These are phyloP conservation scores for Rhinocladiella mackenziei DNA, from an alignment of 2,329 filamentous ascomycete species.

Conservation along the genomic window DNA sequence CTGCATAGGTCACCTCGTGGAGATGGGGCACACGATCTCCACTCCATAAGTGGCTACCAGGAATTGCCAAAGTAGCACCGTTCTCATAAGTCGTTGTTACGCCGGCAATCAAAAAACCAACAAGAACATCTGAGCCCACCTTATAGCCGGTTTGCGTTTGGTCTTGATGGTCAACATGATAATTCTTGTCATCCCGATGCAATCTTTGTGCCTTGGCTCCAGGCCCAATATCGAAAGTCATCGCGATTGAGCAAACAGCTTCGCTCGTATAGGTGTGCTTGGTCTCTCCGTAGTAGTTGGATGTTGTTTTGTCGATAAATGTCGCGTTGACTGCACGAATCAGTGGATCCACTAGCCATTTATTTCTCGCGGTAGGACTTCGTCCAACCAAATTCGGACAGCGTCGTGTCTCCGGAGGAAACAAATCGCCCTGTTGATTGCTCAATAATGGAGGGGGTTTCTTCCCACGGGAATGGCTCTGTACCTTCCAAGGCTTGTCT, in stretches of 20 bases:
- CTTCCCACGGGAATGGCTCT: conserved; percentile 28
- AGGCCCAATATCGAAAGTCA: conserved; percentile 36
- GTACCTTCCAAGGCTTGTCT: conserved; percentile 25
- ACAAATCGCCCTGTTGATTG: conserved; percentile 4
- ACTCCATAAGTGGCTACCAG: conserved; percentile 30
- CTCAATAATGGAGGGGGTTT: conserved; percentile 30
- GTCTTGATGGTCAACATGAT: conserved; percentile 33
- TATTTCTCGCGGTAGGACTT: conserved; percentile 36
- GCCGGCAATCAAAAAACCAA: conserved; percentile 5
- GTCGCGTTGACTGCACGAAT: conserved; percentile 29
- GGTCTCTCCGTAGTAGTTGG: conserved; percentile 33
- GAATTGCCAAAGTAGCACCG: conserved; percentile 33
- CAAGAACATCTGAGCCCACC: conserved; percentile 2
- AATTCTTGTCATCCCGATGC: conserved; percentile 40
- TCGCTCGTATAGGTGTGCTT: conserved; percentile 32
- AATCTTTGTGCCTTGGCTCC: conserved; percentile 34
- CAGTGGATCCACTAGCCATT: conserved; percentile 34
- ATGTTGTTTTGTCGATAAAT: conserved; percentile 35
- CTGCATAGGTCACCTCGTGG: conserved; percentile 28
- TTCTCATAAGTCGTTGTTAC: conserved; percentile 35
- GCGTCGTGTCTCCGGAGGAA: conserved; percentile 3
- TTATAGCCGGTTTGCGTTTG: conserved; percentile 5
- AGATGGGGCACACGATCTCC: conserved; percentile 16
- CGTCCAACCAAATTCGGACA: conserved; percentile 28
- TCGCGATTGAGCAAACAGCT: conserved; percentile 36